Evolutionary conservation across 805 yeast species (phyloP).

Genomic region (Kluyveromyces nonfermentans): DNA sequence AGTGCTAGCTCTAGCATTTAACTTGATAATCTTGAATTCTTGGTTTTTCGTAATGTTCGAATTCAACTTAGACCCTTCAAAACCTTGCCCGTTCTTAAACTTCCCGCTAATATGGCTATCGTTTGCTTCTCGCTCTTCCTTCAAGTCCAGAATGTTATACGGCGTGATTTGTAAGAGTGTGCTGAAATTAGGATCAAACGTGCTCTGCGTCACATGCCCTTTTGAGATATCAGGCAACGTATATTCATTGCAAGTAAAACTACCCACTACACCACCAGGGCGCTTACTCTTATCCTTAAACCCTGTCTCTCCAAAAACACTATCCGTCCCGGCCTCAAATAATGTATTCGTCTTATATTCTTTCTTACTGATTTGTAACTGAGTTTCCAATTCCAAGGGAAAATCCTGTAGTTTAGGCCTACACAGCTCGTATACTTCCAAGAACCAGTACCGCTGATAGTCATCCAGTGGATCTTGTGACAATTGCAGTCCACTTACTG

Average conservation of each 20-base stretch:
- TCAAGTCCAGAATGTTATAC: not conserved
- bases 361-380: not conserved
- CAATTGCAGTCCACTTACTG: conserved; percentile 9
- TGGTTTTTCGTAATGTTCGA: conserved; percentile 22
- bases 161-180: conserved; percentile 1
- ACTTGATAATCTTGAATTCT: conserved; percentile 23
- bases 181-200: conserved; percentile 1
- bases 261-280: not conserved
- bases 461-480: conserved; percentile 23
- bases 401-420: not conserved
- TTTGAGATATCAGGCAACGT: conserved; percentile 1
- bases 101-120: not conserved
- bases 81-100: not conserved
- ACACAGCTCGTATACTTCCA: conserved; percentile 1
- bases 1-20: conserved; percentile 7
- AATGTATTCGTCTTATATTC: conserved; percentile 3
- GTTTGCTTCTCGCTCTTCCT: not conserved
- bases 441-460: conserved; percentile 24
- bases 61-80: not conserved
- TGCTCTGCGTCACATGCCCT: not conserved
- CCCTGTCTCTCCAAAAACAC: not conserved
- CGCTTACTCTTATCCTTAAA: not conserved
- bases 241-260: conserved; percentile 1
- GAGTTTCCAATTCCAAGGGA: conserved; percentile 1
- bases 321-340: not conserved